Base-by-base conservation (phyloP, 192 early-diverging fungal genomes). In the Diversispora epigaea region DNA sequence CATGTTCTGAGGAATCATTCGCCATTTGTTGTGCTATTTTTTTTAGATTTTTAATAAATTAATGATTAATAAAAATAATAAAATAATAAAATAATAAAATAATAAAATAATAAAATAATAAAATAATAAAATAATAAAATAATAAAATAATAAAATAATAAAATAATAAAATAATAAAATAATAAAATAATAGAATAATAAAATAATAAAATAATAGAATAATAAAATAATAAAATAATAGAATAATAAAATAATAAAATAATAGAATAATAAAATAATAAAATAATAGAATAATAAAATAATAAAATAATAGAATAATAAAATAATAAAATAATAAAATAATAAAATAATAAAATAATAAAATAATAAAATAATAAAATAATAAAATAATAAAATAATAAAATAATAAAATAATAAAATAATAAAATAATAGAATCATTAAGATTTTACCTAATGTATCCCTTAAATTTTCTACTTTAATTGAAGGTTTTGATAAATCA, bases 1-100 rank as follows among this genome's bases (percentile, higher is more conserved):
- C 71, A 41, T 73, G 71, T 21, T 73, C 71, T 17, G 57, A 62
- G 46, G 58, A 60, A 62, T 73, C 71, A 45, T 73, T 73, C 22
- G n/a, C n/a, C n/a, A 46, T 60, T 17, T 11, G 19, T 39, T 61
- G 56, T n/a, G 45, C 68, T 15, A 22, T 49, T 69, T 45, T 55
- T 44, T 68, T 22, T 14, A 46, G 0, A 67, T 9, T 41, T 14
- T 62, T 25, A 4, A 39, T 44, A 4, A 14, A 52, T 50, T 68
- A 39, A 25, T 50, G 0, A 68, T 50, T 49, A 17, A 32, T 12
- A 39, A 9, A 22, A 68, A 68, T 40, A 7, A 52, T 19, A 14
- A 2, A 68, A 5, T 32, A 40, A 39, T 14, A 22, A 19, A n/a
- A 4, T 8, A 1, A 17, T 40, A 14, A 7, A 55, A 15, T 22